Evolutionary conservation across 2,329 filamentous ascomycete species (phyloP).

Genomic region (Mycosphaerella arachidis): DNA sequence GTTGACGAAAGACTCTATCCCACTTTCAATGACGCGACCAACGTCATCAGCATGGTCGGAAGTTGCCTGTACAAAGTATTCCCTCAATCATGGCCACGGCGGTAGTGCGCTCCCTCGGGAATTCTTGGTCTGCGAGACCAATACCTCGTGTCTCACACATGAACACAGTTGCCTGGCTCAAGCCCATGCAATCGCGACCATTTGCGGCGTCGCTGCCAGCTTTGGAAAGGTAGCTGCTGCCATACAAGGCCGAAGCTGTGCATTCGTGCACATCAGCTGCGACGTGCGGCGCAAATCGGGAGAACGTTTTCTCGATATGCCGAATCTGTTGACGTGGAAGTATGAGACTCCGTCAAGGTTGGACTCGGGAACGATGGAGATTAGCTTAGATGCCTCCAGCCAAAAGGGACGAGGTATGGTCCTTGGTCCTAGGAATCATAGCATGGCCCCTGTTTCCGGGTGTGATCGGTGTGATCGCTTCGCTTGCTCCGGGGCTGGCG

Average conservation of each 20-base stretch:
- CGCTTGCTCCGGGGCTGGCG: too few species aligned
- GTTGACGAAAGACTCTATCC: slow-evolving; percentile 26
- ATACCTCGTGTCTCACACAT: slow-evolving; percentile 37
- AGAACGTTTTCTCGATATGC: slow-evolving; percentile 30
- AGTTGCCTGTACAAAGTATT: slow-evolving; percentile 34
- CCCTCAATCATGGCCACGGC: slow-evolving; percentile 34
- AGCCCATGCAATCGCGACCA: slow-evolving; percentile 36
- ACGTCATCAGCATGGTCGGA: slow-evolving; percentile 29
- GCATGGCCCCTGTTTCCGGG: slow-evolving; percentile 31
- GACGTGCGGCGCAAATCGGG: slow-evolving; percentile 31
- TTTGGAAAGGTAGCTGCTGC: slow-evolving; percentile 29
- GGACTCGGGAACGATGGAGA: too few species aligned
- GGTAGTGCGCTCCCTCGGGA: slow-evolving; percentile 32
- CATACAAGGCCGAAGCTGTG: slow-evolving; percentile 26
- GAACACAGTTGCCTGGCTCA: slow-evolving; percentile 35
- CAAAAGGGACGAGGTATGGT: too few species aligned
- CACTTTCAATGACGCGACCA: slow-evolving; percentile 29
- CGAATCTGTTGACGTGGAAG: slow-evolving; percentile 31
- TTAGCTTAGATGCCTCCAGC: too few species aligned
- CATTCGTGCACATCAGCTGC: slow-evolving; percentile 36
- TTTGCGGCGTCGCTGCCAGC: too few species aligned
- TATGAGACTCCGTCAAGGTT: slow-evolving; percentile 37
- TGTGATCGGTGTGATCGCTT: slow-evolving; percentile 28
- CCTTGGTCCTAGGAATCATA: too few species aligned
- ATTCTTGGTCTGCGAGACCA: slow-evolving; percentile 34